Conservation (phyloP, 345 rosid genomes). For the Laguncularia racemosa region DNA sequence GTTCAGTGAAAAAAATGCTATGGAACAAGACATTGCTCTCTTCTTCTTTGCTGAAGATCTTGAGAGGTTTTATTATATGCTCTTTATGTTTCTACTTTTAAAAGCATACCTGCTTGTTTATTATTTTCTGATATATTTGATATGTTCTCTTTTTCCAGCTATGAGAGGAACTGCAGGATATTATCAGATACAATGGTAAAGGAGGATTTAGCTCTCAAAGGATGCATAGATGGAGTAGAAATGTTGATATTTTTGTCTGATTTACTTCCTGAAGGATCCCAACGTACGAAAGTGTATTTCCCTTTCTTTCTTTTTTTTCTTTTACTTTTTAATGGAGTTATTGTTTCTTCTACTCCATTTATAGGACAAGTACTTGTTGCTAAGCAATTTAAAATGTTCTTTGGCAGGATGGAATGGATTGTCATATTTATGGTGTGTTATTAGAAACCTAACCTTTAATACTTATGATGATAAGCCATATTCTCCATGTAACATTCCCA, state of each 20-base stretch:
- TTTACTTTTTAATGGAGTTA: no score
- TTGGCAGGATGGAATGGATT: slow-evolving; percentile 10
- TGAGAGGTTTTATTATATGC: slow-evolving; percentile 25
- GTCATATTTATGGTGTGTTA: slow-evolving; percentile 5
- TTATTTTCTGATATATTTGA: neutral
- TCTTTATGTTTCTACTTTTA: slow-evolving; percentile 3
- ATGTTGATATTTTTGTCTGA: slow-evolving; percentile 40
- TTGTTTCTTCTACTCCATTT: neutral
- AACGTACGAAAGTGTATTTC: slow-evolving; percentile 24
- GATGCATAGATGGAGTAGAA: slow-evolving; percentile 33
- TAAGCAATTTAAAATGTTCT: neutral
- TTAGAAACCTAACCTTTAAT: neutral
- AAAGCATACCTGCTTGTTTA: neutral
- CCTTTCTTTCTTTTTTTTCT: no score
- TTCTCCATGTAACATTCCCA: no score
- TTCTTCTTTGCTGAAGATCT: slow-evolving; percentile 47
- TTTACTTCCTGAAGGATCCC: slow-evolving; percentile 37
- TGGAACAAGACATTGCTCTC: slow-evolving; percentile 43
- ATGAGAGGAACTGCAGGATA: slow-evolving; percentile 27
- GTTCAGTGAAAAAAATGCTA: slow-evolving; percentile 23
- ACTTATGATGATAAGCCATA: neutral
- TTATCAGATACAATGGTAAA: slow-evolving; percentile 35
- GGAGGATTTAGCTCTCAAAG: slow-evolving; percentile 44
- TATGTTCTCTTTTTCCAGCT: slow-evolving; percentile 25
- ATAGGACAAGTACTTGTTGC: neutral